Base-by-base conservation (phyloP, 169 alveolate species). In the Pseudocohnilembus persalinus region DNA sequence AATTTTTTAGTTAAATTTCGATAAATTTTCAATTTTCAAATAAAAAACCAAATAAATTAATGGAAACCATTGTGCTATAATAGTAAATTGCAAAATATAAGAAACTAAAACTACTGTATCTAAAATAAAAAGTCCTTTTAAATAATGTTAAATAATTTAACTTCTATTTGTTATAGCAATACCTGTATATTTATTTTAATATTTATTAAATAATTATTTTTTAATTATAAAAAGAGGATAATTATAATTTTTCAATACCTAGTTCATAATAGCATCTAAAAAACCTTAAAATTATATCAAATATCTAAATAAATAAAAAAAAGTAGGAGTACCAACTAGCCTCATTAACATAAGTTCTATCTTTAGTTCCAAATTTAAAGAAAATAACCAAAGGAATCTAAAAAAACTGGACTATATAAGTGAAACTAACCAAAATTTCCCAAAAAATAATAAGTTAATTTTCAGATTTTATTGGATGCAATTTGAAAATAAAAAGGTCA, bases 371-470 rank as follows among this genome's bases (percentile, higher is more conserved):
- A 34, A 31, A 64, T 0, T 63, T 26, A n/a, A 77, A 77, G 29
- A 77, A 77, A 27, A 77, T 77, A n/a, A 31, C 65, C 20, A 77
- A 6, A 77, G 82, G 82, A 77, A 77, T 77, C 31, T 31, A 1
- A 33, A 77, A 77, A 26, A 77, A 77, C 33, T 77, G 27, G 0
- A 31, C 63, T 25, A 77, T 68, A 25, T 28, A 32, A 0, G 20
- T 0, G 1, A 68, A 77, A 27, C 28, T 31, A 0, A 77, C 72
- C 15, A 77, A 77, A 33, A 77, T 77, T 77, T 77, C 82, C 82
- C 82, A 77, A 33, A 31, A 33, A 28, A 77, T 31, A 0, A 77
- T 33, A 77, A 31, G 33, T 33, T 63, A 31, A 6, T 72, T 77
- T 77, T 77, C 82, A 27, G 74, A 77, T 33, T 33, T 77, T 31